A percentile compares a stretch with the other conserved stretches of the same genome.
phyloP scores from a whole-genome alignment of 257 asterid species.

The Buddleja alternifolia region DNA sequence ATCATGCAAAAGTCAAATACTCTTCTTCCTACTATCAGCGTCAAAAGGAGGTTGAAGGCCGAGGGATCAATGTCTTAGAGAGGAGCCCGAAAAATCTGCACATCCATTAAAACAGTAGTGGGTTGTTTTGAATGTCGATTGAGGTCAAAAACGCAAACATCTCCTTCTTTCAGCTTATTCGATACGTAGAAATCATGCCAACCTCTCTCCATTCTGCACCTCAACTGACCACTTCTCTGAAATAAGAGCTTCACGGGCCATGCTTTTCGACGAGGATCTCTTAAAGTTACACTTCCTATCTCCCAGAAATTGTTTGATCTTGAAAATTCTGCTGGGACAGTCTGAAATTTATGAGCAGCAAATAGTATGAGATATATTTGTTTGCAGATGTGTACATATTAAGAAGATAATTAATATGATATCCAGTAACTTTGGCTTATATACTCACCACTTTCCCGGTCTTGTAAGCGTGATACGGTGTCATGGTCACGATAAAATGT shows the following conservation, averaged over 20 bases:
- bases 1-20: too few relatives aligned
- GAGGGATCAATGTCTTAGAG: background rate
- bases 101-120: background rate
- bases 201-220: background rate
- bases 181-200: background rate
- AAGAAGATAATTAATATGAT: too few relatives aligned
- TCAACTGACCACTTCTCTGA: background rate
- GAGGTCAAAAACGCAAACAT: slow-evolving; percentile 1
- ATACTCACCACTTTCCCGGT: background rate
- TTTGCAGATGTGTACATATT: too few relatives aligned
- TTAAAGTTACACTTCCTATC: background rate
- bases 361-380: background rate
- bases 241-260: background rate
- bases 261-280: background rate
- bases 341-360: background rate
- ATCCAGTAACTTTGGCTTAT: too few relatives aligned
- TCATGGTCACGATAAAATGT: slow-evolving; percentile 17
- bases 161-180: slow-evolving; percentile 9
- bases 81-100: background rate
- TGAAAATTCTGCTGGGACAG: background rate
- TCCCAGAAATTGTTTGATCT: background rate
- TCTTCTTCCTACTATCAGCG: too few relatives aligned
- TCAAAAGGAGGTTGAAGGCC: too few relatives aligned
- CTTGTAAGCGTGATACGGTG: background rate
- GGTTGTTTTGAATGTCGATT: background rate